Base-by-base conservation (phyloP, 2,329 filamentous ascomycete species). In the Biscogniauxia marginata region DNA sequence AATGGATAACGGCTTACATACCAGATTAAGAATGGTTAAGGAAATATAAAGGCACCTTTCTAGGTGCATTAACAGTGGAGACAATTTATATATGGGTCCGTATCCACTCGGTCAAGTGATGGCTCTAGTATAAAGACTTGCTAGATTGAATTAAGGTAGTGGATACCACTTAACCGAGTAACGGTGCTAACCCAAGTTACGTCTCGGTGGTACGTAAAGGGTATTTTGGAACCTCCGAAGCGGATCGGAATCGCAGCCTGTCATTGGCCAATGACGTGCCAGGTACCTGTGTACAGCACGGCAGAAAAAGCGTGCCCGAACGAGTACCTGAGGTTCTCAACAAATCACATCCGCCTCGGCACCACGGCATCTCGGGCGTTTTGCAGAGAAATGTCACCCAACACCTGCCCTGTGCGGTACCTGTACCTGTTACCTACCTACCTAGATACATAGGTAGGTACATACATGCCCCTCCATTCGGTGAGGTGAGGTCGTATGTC, bases 221-320 rank as follows among this genome's bases (percentile, higher is more conserved):
- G 19, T 19, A 39, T 39, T 61, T 64, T 58, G 51, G 49, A 57
- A 59, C 58, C 3, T 25, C 60, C 56, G 60, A 63, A n/a, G 53
- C 56, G 57, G 62, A 61, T 58, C 55, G 55, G 62, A 46, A 22
- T 19, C 21, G 21, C 3, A 46, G 44, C 18, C 18, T 13, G 45
- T 46, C 56, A 63, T 62, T 64, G 62, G 34, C 62, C 62, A 64
- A 64, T 64, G n/a, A 16, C 30, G 30, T 34, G 9, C 30, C 30
- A 34, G 30, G 30, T 13, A 34, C 8, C n/a, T 39, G 9, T 6
- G 13, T 39, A 21, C 34, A 21, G 49, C 52, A 56, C 62, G 62
- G 62, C 23, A 61, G 53, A 63, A 64, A 64, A 64, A 63, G 58
- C 60, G 53, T 58, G 22, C 52, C 60, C 62, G 62, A 64, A 49